Conservation (phyloP, 306 rosid genomes). For the Canavalia gladiata region DNA sequence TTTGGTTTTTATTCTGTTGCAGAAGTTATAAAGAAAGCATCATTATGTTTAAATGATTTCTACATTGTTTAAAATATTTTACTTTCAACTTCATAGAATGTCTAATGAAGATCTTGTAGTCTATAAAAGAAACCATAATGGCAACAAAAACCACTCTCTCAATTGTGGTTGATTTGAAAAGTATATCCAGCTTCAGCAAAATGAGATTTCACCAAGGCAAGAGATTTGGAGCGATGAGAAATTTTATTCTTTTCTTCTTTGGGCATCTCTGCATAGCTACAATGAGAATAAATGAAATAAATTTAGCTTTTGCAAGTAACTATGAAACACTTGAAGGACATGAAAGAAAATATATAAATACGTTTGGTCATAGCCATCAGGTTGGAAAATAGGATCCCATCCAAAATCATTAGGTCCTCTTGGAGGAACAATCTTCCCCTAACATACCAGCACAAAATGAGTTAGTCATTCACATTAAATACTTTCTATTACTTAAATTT, state of each 20-base stretch:
- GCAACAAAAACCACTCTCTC: slow-evolving; percentile 38
- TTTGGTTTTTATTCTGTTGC: not conserved
- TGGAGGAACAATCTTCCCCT: slow-evolving; percentile 90
- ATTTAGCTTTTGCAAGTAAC: slow-evolving; percentile 43
- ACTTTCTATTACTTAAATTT: slow-evolving; percentile 7
- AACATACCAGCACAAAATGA: slow-evolving; percentile 40
- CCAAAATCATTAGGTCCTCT: slow-evolving; percentile 96
- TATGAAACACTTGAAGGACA: slow-evolving; percentile 25
- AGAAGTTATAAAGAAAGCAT: not conserved
- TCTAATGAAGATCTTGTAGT: not conserved
- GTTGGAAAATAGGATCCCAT: slow-evolving; percentile 97
- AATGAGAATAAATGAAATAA: slow-evolving; percentile 25
- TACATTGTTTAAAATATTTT: not conserved
- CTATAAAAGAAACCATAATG: slow-evolving; percentile 15
- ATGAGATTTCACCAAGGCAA: slow-evolving; percentile 84
- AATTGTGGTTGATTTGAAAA: slow-evolving; percentile 54
- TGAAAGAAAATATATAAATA: slow-evolving; percentile 42
- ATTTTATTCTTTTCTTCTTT: slow-evolving; percentile 96
- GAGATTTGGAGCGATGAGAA: slow-evolving; percentile 86
- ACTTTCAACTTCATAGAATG: not conserved
- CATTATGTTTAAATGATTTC: not conserved
- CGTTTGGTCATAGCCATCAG: slow-evolving; percentile 89
- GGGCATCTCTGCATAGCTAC: slow-evolving; percentile 91
- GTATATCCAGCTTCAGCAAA: slow-evolving; percentile 81
- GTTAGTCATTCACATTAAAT: slow-evolving; percentile 25